These are phyloP conservation scores for Teratosphaeria pseudoeucalypti DNA, from an alignment of 2,329 filamentous ascomycete species.

Conservation along the genomic window DNA sequence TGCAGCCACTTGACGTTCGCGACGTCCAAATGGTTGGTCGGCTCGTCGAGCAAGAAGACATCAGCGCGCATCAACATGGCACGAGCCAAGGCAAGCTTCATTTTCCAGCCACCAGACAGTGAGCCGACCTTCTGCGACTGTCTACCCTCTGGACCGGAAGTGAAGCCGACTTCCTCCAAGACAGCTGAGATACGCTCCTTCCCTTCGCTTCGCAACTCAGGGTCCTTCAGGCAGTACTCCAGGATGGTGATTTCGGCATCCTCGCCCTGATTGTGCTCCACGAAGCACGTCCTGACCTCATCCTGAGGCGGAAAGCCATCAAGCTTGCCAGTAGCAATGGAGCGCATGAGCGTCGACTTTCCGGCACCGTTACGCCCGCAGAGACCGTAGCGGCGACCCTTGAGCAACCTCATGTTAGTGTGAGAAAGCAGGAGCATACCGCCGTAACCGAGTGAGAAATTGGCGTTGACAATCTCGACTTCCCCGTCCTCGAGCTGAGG, in stretches of 20 bases:
- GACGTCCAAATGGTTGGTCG: conserved; percentile 96
- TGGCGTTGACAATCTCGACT: conserved; percentile 90
- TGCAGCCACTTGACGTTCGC: conserved; percentile 93
- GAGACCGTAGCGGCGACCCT: conserved; percentile 94
- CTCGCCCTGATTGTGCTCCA: conserved; percentile 98
- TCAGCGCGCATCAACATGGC: conserved; percentile 98
- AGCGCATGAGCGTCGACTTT: conserved; percentile 98
- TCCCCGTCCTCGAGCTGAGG: conserved; percentile 85
- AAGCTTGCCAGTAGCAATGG: conserved; percentile 88
- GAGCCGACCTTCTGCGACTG: conserved; percentile 88
- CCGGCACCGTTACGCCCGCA: conserved; percentile 95
- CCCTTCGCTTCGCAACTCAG: conserved; percentile 69
- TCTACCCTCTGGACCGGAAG: conserved; percentile 73
- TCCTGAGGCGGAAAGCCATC: conserved; percentile 94
- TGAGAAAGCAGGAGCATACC: conserved; percentile 95
- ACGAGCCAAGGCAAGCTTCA: conserved; percentile 93
- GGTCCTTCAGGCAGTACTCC: conserved; percentile 84
- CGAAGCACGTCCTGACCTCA: conserved; percentile 88
- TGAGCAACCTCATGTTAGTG: conserved; percentile 86
- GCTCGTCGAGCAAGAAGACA: conserved; percentile 91
- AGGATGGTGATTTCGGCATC: conserved; percentile 94
- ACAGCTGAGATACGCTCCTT: conserved; percentile 73
- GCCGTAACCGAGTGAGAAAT: conserved; percentile 94
- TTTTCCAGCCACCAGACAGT: conserved; percentile 97
- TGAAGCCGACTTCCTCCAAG: conserved; percentile 87